Evolutionary conservation across 768 basidiomycete species (phyloP).

Genomic region (Galerina marginata): DNA sequence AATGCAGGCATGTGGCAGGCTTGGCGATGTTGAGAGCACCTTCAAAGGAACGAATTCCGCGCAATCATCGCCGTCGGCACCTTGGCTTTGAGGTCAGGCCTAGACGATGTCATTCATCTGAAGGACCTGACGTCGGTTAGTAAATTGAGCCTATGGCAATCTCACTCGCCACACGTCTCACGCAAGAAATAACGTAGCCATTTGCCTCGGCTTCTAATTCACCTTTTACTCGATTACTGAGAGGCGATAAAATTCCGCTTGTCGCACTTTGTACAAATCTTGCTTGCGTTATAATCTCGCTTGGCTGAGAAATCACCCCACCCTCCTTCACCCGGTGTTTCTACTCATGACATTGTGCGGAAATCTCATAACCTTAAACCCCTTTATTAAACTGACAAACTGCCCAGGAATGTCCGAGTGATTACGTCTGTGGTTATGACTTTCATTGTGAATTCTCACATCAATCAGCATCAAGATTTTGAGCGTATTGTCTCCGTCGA

Average conservation of each 20-base stretch:
- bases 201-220: not conserved
- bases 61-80: not conserved
- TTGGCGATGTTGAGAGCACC: too few relatives aligned
- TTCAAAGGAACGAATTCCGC: not conserved
- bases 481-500: too few relatives aligned
- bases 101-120: not conserved
- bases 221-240: not conserved
- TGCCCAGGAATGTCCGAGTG: too few relatives aligned
- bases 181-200: not conserved
- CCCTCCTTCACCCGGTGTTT: not conserved
- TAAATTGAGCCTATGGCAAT: not conserved
- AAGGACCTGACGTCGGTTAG: not conserved
- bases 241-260: conserved; percentile 3
- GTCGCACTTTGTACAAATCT: not conserved
- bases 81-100: not conserved
- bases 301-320: not conserved
- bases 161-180: not conserved
- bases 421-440: too few relatives aligned
- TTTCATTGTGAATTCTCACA: too few relatives aligned
- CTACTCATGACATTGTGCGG: too few relatives aligned
- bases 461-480: too few relatives aligned
- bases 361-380: too few relatives aligned
- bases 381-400: too few relatives aligned
- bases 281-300: not conserved
- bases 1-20: too few relatives aligned